phyloP scores from a whole-genome alignment of 1,284 basidiomycete genomes.

The Trametes pubescens region DNA sequence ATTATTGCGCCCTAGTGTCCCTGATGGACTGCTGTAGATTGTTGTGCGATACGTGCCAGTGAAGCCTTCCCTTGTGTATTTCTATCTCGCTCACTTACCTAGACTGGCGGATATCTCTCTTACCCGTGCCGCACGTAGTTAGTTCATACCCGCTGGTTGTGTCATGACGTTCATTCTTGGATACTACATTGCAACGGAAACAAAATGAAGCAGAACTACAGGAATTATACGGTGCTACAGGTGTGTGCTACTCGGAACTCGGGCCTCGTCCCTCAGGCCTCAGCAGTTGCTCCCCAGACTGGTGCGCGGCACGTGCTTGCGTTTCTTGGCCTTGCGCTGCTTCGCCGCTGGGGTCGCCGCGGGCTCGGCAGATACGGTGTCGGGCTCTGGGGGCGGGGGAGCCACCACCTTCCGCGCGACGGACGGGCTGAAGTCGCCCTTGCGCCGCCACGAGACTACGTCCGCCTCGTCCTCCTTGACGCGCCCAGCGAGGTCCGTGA shows the following conservation, averaged over 20 bases:
- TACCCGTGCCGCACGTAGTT: neutral
- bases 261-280: neutral
- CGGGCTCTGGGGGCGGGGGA: slow-evolving; percentile 42
- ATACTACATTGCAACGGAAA: slow-evolving; percentile 1
- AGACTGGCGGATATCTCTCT: slow-evolving; percentile 13
- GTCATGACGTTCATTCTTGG: slow-evolving; percentile 6
- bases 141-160: slow-evolving; percentile 9
- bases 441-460: slow-evolving; percentile 58
- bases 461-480: slow-evolving; percentile 42
- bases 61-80: slow-evolving; percentile 17
- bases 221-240: neutral
- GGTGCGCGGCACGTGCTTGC: slow-evolving; percentile 7
- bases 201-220: slow-evolving; percentile 6
- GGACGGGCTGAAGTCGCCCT: slow-evolving; percentile 43
- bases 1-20: neutral
- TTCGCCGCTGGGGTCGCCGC: slow-evolving; percentile 15
- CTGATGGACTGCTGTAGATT: slow-evolving; percentile 10
- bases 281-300: neutral
- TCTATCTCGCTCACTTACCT: slow-evolving; percentile 12
- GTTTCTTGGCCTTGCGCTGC: slow-evolving; percentile 21
- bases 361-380: slow-evolving; percentile 17
- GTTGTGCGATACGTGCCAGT: slow-evolving; percentile 20
- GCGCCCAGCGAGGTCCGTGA: slow-evolving; percentile 46
- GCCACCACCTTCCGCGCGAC: slow-evolving; percentile 15
- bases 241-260: neutral